A percentile compares a stretch with the other conserved stretches of the same genome.
Evolutionary conservation across 2,329 filamentous ascomycete genomes (phyloP).

Genomic region (Talaromyces marneffei): DNA sequence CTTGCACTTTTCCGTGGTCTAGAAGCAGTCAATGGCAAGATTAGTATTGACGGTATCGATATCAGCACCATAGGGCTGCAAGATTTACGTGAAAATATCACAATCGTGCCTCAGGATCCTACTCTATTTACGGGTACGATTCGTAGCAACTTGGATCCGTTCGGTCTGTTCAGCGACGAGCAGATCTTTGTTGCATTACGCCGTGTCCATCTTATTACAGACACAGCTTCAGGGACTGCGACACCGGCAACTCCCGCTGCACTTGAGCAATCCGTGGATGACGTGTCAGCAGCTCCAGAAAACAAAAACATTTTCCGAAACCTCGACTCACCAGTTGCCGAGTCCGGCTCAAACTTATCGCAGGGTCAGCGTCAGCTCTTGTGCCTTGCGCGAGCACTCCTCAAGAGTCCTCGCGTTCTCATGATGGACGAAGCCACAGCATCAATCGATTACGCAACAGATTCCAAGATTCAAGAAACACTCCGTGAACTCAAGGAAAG

Average conservation of each 20-base stretch:
- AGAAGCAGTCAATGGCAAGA: constrained; percentile 83
- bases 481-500: constrained; percentile 81
- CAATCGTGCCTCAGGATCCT: constrained; percentile 92
- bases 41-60: constrained; percentile 86
- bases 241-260: constrained; percentile 31
- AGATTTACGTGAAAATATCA: constrained; percentile 87
- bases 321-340: constrained; percentile 73
- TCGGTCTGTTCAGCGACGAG: constrained; percentile 79
- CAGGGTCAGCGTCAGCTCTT: constrained; percentile 94
- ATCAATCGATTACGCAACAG: constrained; percentile 93
- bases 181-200: constrained; percentile 82
- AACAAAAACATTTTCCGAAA: constrained; percentile 97
- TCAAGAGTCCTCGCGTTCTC: constrained; percentile 87
- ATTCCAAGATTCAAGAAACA: constrained; percentile 92
- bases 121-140: constrained; percentile 92
- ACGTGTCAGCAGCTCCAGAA: constrained; percentile 40
- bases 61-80: constrained; percentile 86
- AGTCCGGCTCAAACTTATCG: constrained; percentile 89
- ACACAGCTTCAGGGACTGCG: constrained; percentile 30
- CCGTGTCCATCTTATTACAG: constrained; percentile 74
- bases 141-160: constrained; percentile 87
- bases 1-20: constrained; percentile 88
- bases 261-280: constrained; percentile 19
- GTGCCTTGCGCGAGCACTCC: constrained; percentile 84
- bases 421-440: constrained; percentile 99